Conservation (phyloP, 163 green algal genomes). For the Chlorella variabilis region DNA sequence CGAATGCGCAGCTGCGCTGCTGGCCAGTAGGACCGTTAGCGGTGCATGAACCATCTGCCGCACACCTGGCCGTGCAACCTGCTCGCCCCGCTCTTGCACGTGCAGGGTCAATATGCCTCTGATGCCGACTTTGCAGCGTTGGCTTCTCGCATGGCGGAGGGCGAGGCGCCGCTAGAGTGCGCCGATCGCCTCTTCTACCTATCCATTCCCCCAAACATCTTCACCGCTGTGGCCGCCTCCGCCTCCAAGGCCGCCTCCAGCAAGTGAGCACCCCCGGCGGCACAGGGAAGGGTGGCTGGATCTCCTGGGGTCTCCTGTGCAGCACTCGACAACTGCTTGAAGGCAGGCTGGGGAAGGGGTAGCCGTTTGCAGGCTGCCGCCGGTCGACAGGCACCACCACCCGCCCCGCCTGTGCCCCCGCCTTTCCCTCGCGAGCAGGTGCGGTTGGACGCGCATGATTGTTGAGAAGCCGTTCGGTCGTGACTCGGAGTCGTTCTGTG, state of each 20-base stretch:
- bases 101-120: conserved; percentile 83
- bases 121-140: conserved; percentile 81
- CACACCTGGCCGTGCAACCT: not conserved
- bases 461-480: conserved; percentile 98
- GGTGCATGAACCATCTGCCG: too few relatives aligned
- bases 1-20: too few relatives aligned
- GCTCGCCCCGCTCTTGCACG: not conserved
- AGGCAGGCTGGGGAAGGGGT: too few relatives aligned
- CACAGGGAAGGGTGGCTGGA: too few relatives aligned
- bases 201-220: conserved; percentile 96
- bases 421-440: conserved; percentile 41
- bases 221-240: conserved; percentile 78
- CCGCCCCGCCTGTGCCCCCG: too few relatives aligned
- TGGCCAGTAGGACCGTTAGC: too few relatives aligned
- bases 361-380: too few relatives aligned
- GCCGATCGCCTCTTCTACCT: conserved; percentile 98
- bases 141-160: conserved; percentile 66
- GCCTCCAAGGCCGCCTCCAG: conserved; percentile 78
- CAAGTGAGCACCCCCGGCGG: too few relatives aligned
- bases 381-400: too few relatives aligned
- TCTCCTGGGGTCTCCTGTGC: too few relatives aligned
- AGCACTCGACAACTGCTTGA: too few relatives aligned
- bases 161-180: conserved; percentile 55
- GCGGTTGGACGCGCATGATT: conserved; percentile 95
- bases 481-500: conserved; percentile 78